Evolutionary conservation across 106 monocot species (phyloP).

Genomic region (Ottelia alismoides): DNA sequence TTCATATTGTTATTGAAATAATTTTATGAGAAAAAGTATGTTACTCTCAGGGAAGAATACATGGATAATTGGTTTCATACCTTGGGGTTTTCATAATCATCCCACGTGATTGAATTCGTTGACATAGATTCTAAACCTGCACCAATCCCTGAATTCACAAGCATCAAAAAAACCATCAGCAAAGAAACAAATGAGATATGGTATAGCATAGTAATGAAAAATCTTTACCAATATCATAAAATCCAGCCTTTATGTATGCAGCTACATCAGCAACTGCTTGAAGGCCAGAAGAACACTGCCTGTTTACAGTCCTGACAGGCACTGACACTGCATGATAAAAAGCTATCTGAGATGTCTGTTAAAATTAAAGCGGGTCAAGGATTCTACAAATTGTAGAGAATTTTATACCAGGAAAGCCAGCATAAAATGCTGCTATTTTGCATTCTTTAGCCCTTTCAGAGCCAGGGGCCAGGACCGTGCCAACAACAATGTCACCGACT

Average conservation of each 20-base stretch:
- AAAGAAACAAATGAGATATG: no score
- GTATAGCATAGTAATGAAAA: no score
- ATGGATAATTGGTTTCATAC: no score
- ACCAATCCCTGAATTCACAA: slow-evolving; percentile 54
- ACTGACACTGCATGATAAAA: no score
- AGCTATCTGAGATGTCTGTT: no score
- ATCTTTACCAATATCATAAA: slow-evolving; percentile 80
- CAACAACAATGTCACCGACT: slow-evolving; percentile 32
- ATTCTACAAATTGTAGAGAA: no score
- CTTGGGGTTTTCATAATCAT: slow-evolving; percentile 78
- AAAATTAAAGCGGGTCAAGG: no score
- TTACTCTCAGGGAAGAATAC: no score
- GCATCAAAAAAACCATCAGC: no score
- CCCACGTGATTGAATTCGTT: slow-evolving; percentile 51
- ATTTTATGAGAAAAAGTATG: no score
- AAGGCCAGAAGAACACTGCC: slow-evolving; percentile 94
- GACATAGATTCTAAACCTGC: slow-evolving; percentile 93
- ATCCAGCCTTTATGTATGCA: slow-evolving; percentile 95
- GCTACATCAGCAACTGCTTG: slow-evolving; percentile 98
- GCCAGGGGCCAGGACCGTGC: slow-evolving; percentile 19
- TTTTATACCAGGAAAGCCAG: slow-evolving; percentile 31
- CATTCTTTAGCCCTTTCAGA: slow-evolving; percentile 27
- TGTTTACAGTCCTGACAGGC: slow-evolving; percentile 83
- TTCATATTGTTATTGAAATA: no score
- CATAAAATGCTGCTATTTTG: slow-evolving; percentile 28